Evolutionary conservation across 1,284 basidiomycete species (phyloP), one percentile per base, ranked within the genome.

Genomic region (Cerrena zonata): DNA sequence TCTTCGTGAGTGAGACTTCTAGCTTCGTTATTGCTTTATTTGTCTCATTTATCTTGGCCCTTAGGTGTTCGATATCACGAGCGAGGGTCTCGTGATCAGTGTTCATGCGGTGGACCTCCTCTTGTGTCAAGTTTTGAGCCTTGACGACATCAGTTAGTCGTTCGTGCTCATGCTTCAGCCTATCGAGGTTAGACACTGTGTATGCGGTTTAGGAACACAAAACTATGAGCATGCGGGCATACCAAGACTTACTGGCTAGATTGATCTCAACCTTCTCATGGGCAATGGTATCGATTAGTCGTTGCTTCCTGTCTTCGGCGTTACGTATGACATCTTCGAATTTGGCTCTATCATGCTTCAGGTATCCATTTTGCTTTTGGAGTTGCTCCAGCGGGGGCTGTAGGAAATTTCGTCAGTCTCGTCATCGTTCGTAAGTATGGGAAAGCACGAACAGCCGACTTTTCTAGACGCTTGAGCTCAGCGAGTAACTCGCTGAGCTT

Each of bases 91-190:
- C 88, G 56, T 89, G 86, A 56, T 93, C 90, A 13, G 82, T 82
- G 57, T 85, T 93, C 91, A 94, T 94, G 30, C 83, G 81, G 45
- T 79, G 71, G 39, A 92, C 89, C 68, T 94, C 91, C 63, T 93
- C 89, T 0, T 86, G 86, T 1, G 86, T 79, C 26, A 94, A 76
- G 62, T 94, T 93, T 65, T 94, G 91, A 36, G 75, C 80, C 58
- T 82, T 81, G 19, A 94, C 88, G 11, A 88, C 77, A 1, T 78
- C 74, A 7, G 73, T 68, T 22, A 91, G 73, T 50, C 76, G 76
- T n/a, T 71, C 70, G 52, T 86, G 78, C 57, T 92, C 86, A 26
- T 68, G 66, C 57, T 76, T 77, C 26, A 88, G 69, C 47, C 77
- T 75, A 48, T 82, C 79, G 41, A 90, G 69, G 48, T 78, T 75